Conservation (phyloP, 306 rosid species). For the Glycine tomentella region DNA sequence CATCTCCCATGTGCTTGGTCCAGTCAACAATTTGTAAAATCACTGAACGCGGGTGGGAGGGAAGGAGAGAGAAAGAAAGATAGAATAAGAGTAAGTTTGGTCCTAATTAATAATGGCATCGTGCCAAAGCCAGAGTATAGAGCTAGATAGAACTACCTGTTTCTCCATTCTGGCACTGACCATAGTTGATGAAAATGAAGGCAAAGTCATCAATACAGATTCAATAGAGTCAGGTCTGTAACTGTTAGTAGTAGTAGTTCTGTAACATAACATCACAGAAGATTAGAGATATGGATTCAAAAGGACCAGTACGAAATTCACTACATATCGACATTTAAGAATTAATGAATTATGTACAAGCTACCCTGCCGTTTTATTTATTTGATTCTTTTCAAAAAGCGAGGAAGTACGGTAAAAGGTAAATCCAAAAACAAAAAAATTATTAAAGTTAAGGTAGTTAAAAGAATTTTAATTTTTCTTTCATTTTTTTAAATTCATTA, state of each 20-base stretch:
- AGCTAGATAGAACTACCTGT: conserved; percentile 35
- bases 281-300: background rate
- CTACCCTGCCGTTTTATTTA: background rate
- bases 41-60: background rate
- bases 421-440: too few relatives aligned
- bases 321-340: background rate
- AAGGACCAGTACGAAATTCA: conserved; percentile 24
- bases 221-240: conserved; percentile 25
- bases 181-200: conserved; percentile 40
- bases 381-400: background rate
- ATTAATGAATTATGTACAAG: background rate
- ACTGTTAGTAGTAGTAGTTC: background rate
- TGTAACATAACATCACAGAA: too few relatives aligned
- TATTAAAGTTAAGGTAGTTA: too few relatives aligned
- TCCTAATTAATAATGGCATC: conserved; percentile 35
- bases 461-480: too few relatives aligned
- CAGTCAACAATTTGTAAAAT: conserved; percentile 45
- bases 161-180: conserved; percentile 47
- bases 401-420: background rate
- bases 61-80: conserved; percentile 1
- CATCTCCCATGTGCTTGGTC: conserved; percentile 74
- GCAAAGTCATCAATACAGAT: conserved; percentile 1
- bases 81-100: background rate
- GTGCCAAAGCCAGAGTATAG: conserved; percentile 18
- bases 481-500: too few relatives aligned